These are phyloP conservation scores for Pythium guiyangense DNA, from an alignment of 352 stramenopile genomes.

Conservation along the genomic window DNA sequence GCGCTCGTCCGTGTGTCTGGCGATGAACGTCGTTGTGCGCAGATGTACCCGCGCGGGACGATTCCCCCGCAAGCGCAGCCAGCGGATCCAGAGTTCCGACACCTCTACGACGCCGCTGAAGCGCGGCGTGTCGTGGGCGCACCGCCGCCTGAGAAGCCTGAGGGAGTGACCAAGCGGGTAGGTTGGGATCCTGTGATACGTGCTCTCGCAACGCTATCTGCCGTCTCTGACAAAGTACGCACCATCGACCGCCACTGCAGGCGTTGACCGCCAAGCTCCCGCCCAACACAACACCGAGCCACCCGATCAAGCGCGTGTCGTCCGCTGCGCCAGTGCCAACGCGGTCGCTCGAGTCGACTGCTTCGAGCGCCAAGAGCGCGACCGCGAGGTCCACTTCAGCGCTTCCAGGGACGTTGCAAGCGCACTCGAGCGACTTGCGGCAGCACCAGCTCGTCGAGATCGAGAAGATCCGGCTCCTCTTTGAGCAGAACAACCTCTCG, in stretches of 20 bases:
- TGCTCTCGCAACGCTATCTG: too few species aligned
- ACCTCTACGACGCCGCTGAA: conserved; percentile 36
- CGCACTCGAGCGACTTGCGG: conserved; percentile 41
- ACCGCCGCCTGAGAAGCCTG: not conserved
- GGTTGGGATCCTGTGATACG: not conserved
- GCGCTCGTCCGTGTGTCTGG: not conserved
- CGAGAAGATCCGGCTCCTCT: conserved; percentile 58
- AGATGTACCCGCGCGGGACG: conserved; percentile 43
- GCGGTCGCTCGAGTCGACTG: not conserved
- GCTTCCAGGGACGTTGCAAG: not conserved
- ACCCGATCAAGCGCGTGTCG: not conserved
- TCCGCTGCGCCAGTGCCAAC: not conserved
- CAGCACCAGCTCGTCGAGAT: conserved; percentile 50
- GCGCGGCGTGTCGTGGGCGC: conserved; percentile 19
- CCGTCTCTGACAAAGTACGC: not conserved
- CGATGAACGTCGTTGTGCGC: not conserved
- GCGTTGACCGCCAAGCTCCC: not conserved
- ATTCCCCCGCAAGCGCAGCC: conserved; percentile 36
- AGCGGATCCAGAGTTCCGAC: conserved; percentile 49
- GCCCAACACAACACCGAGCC: not conserved
- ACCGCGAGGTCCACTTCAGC: conserved; percentile 3
- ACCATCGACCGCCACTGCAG: not conserved
- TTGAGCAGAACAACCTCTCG: conserved; percentile 44
- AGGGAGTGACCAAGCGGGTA: conserved; percentile 1
- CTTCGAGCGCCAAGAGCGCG: not conserved